Percentiles rank a stretch among this genome's conserved stretches.
These are phyloP conservation scores for Boletus tylopilopsis DNA, from an alignment of 768 basidiomycete species.

Conservation along the genomic window DNA sequence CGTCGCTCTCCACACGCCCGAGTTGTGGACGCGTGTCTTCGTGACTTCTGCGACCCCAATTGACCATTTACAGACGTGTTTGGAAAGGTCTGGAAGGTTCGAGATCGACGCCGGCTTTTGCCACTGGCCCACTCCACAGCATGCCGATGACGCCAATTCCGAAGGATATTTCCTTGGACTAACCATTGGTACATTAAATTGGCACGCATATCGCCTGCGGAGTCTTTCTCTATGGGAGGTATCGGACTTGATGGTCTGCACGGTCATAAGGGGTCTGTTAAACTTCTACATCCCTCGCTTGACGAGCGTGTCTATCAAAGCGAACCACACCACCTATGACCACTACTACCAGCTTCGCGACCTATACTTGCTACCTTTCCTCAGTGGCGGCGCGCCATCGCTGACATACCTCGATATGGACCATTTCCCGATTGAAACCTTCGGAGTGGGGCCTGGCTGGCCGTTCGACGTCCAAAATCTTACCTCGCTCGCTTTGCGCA, in stretches of 20 bases:
- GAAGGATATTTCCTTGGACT: constrained; percentile 2
- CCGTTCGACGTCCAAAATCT: constrained; percentile 8
- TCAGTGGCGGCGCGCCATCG: constrained; percentile 6
- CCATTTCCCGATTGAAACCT: constrained; percentile 17
- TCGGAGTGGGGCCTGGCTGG: background rate
- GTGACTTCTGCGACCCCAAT: constrained; percentile 13
- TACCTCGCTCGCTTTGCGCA: constrained; percentile 11
- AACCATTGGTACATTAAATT: background rate
- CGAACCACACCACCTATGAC: background rate
- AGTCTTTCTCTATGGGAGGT: constrained; percentile 13
- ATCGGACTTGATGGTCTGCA: constrained; percentile 11
- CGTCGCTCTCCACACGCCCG: constrained; percentile 1
- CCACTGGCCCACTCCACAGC: constrained; percentile 5
- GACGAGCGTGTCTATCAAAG: constrained; percentile 12
- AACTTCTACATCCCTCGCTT: constrained; percentile 1
- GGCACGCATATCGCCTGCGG: constrained; percentile 3
- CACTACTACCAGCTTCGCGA: constrained; percentile 6
- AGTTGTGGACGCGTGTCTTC: constrained; percentile 13
- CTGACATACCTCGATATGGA: constrained; percentile 11
- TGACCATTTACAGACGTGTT: background rate
- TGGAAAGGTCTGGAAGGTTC: constrained; percentile 11
- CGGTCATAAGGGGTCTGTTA: constrained; percentile 1
- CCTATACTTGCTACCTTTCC: constrained; percentile 17
- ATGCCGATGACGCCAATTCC: background rate
- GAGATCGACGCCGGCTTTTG: constrained; percentile 10